These are phyloP conservation scores for Starmerella apis DNA, from an alignment of 805 yeast species.

Conservation along the genomic window DNA sequence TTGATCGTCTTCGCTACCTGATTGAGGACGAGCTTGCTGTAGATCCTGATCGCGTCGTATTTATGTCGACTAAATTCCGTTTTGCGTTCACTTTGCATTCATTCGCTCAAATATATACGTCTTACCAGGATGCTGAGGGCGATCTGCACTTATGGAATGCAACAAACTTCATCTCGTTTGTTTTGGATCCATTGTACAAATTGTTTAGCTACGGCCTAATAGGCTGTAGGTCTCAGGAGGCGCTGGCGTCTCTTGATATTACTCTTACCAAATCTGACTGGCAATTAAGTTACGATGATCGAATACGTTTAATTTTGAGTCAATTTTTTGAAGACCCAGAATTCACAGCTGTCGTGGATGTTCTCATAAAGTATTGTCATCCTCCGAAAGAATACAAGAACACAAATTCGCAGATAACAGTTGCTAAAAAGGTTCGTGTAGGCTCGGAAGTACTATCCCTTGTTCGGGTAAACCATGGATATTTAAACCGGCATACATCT, in stretches of 20 bases:
- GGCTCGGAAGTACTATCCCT: not conserved
- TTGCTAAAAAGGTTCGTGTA: not conserved
- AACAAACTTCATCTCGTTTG: constrained; percentile 43
- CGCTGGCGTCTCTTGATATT: constrained; percentile 41
- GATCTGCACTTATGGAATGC: constrained; percentile 66
- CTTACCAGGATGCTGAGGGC: constrained; percentile 29
- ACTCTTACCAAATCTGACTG: constrained; percentile 1
- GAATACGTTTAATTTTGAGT: constrained; percentile 6
- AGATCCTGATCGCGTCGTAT: constrained; percentile 54
- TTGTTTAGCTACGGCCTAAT: constrained; percentile 52
- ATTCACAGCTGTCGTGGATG: constrained; percentile 2
- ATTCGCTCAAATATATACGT: constrained; percentile 45
- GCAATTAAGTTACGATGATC: constrained; percentile 2
- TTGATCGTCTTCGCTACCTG: constrained; percentile 50
- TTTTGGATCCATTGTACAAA: constrained; percentile 74
- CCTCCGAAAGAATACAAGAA: not conserved
- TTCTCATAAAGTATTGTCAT: not conserved
- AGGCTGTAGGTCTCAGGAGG: constrained; percentile 35
- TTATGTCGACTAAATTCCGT: constrained; percentile 56
- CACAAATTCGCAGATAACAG: not conserved
- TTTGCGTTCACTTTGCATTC: constrained; percentile 58
- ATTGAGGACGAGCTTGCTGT: constrained; percentile 43
- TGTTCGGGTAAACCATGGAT: not conserved
- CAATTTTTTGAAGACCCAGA: constrained; percentile 12
- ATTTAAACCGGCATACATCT: not conserved